Percentiles rank a stretch among this genome's conserved stretches.
Evolutionary conservation across 345 rosid species (phyloP).

Genomic region (Excoecaria agallocha): DNA sequence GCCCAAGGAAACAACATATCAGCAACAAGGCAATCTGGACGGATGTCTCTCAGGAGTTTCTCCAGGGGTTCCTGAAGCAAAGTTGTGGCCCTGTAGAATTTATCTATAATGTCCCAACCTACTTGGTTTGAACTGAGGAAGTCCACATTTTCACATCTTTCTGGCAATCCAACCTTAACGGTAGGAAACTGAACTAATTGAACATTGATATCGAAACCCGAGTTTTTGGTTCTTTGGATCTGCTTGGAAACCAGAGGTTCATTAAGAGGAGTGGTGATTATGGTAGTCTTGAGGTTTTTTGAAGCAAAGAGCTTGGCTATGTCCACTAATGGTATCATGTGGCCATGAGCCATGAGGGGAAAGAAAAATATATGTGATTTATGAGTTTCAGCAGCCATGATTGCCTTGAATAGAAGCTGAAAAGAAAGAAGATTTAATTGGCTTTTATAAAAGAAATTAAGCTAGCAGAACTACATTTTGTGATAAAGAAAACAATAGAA

Average conservation of each 20-base stretch:
- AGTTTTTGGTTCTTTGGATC: slow-evolving; percentile 19
- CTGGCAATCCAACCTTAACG: slow-evolving; percentile 33
- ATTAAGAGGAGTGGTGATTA: too few species aligned
- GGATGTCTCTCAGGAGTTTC: slow-evolving; percentile 16
- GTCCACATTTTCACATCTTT: slow-evolving; percentile 10
- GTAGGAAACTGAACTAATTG: slow-evolving; percentile 41
- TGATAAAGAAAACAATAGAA: too few species aligned
- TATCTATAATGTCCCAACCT: not conserved
- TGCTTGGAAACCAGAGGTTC: slow-evolving; percentile 23
- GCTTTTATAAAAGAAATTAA: not conserved
- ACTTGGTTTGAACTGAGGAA: not conserved
- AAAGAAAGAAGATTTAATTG: not conserved
- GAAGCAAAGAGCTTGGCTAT: too few species aligned
- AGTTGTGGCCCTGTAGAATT: slow-evolving; percentile 8
- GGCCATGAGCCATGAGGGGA: slow-evolving; percentile 56
- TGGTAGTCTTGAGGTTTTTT: too few species aligned
- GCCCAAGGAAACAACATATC: slow-evolving; percentile 25
- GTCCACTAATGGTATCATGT: slow-evolving; percentile 39
- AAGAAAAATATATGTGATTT: slow-evolving; percentile 26
- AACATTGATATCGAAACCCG: slow-evolving; percentile 33
- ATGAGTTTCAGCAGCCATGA: not conserved
- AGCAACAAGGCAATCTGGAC: slow-evolving; percentile 29
- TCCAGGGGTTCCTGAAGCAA: slow-evolving; percentile 32
- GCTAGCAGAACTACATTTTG: too few species aligned
- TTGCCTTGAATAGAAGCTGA: not conserved